Evolutionary conservation across 2,329 filamentous ascomycete genomes (phyloP).

Genomic region (Mycosphaerella sp.): DNA sequence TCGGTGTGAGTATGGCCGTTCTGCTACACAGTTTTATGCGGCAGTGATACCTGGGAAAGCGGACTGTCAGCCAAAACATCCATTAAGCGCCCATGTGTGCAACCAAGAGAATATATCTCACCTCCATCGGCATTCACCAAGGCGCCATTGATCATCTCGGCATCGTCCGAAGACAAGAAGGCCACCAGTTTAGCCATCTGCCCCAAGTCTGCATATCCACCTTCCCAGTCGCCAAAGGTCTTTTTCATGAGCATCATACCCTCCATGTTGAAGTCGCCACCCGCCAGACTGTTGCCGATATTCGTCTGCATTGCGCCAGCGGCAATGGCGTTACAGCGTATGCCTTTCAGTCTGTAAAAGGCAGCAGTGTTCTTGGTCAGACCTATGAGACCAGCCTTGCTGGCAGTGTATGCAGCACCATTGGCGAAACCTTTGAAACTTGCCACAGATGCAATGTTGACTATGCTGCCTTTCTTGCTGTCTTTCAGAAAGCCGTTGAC

Average conservation of each 20-base stretch:
- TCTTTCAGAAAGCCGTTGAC: conserved; percentile 46
- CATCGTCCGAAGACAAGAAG: conserved; percentile 32
- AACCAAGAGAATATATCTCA: not conserved
- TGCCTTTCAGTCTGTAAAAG: conserved; percentile 50
- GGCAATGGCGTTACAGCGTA: conserved; percentile 34
- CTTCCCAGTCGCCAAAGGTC: conserved; percentile 25
- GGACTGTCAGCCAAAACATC: too few relatives aligned
- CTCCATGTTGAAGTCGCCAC: conserved; percentile 29
- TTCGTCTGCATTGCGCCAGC: conserved; percentile 54
- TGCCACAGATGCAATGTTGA: conserved; percentile 50
- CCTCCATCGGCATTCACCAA: conserved; percentile 23
- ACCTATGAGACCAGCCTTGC: conserved; percentile 51
- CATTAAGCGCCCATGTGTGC: too few relatives aligned
- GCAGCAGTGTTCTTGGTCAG: conserved; percentile 54
- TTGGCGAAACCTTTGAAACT: conserved; percentile 40
- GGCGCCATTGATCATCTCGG: conserved; percentile 28
- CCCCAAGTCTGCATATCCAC: conserved; percentile 21
- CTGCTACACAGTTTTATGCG: not conserved
- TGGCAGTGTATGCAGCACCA: conserved; percentile 44
- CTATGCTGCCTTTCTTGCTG: conserved; percentile 43
- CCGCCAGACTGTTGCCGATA: conserved; percentile 43
- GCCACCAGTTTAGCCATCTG: conserved; percentile 34
- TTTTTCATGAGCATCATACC: conserved; percentile 25
- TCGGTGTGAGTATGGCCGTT: not conserved
- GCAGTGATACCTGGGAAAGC: not conserved